Base-by-base conservation (phyloP, 2,329 filamentous ascomycete species). In the Colletotrichum musae region DNA sequence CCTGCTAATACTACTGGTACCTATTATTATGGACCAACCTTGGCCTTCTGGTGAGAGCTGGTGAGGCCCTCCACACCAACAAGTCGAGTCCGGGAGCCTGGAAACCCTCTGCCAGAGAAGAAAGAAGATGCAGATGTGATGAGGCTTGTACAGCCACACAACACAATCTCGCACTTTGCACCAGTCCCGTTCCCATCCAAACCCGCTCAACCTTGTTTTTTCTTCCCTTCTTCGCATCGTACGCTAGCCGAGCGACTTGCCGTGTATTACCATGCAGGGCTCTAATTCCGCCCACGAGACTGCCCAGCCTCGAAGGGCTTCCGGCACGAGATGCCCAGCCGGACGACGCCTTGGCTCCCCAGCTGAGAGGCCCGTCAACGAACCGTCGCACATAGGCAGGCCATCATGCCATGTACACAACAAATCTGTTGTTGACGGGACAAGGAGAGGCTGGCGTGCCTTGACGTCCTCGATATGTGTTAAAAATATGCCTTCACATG, bases 361-460 rank as follows among this genome's bases (percentile, higher is more conserved):
- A 36, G 63, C 57, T 68, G 47, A 62, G 57, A 70, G 51, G 64
- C 52, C 65, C 52, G 53, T 62, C 58, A 48, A 63, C 58, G 68
- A 63, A 52, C 58, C 52, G 28, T 48, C 68, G 15, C 47, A 58
- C 21, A 58, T 45, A 18, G 26, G 26, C 21, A 51, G 26, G 32
- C 26, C 36, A 9, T 24, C 21, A 24, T 24, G 3, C 21, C 21
- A 24, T 36, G n/a, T 12, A 18, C 24, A 21, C 60, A 32, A 62
- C 32, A 36, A 18, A 45, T 24, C 53, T 50, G 32, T 10, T 36
- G 32, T 36, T 36, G 48, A 61, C 28, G 56, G 50, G 56, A 57
- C 56, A 59, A 50, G 36, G 13, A 56, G 24, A 58, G 48, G 60
- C 60, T 68, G 60, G 36, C 53, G 16, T 48, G 45, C 18, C 53